These are phyloP conservation scores for Hypoxylon fragiforme DNA, from an alignment of 495 filamentous ascomycete genomes.

Conservation along the genomic window DNA sequence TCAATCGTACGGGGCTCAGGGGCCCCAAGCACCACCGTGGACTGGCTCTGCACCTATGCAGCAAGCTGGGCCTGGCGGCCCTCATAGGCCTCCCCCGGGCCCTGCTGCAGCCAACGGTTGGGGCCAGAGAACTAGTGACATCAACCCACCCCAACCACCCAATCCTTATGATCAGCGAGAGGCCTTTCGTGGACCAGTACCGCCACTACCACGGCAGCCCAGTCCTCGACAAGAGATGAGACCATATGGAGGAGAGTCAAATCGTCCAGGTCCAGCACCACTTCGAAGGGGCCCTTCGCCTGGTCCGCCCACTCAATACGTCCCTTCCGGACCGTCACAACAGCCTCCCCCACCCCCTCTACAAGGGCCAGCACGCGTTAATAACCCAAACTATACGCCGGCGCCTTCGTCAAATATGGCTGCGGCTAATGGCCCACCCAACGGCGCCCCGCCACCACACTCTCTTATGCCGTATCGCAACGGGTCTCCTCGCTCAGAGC, in stretches of 20 bases:
- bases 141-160: conserved; percentile 71
- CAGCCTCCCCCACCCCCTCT: conserved; percentile 38
- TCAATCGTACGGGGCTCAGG: conserved; percentile 74
- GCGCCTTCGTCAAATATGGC: conserved; percentile 57
- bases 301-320: conserved; percentile 62
- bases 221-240: conserved; percentile 73
- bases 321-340: conserved; percentile 58
- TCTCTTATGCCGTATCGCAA: conserved; percentile 75
- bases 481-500: conserved; percentile 77
- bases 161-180: conserved; percentile 82
- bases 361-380: conserved; percentile 60
- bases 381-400: conserved; percentile 71
- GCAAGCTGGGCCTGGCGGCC: conserved; percentile 55
- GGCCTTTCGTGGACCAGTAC: conserved; percentile 60
- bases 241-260: conserved; percentile 72
- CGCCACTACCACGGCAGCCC: conserved; percentile 66
- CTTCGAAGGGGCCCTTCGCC: conserved; percentile 50
- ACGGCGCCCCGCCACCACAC: conserved; percentile 70
- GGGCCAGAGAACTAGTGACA: conserved; percentile 76
- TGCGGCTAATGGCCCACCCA: conserved; percentile 44
- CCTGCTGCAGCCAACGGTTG: conserved; percentile 65
- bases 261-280: conserved; percentile 58
- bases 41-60: conserved; percentile 66
- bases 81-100: conserved; percentile 65
- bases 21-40: conserved; percentile 84